Evolutionary conservation across 2,329 filamentous ascomycete genomes (phyloP), one percentile per base, ranked within the genome.

Genomic region (Tolypocladium nubicola): DNA sequence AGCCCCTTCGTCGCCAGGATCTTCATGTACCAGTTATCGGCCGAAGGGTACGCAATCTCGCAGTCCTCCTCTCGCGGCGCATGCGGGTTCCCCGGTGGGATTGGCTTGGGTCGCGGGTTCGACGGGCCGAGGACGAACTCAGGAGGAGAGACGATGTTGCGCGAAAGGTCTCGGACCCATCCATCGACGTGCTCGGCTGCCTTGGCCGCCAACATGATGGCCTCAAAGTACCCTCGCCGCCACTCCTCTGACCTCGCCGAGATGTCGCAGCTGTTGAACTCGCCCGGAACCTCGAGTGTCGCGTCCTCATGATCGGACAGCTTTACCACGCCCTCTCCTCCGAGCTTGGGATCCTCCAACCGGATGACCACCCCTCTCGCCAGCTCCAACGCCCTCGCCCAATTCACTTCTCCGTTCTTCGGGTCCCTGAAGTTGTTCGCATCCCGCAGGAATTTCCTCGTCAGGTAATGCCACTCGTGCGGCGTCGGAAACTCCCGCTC

Each of bases 151-250:
- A 87, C 80, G 33, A 87, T 73, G 47, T 80, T 79, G 61, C 84
- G 79, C 10, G 80, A 86, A 50, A 73, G 83, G 70, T 96, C 90
- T 49, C 80, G 77, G 19, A 95, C 78, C 80, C 86, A 90, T 53
- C 87, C 88, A 61, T 96, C 89, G 30, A 95, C 75, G 63, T 92
- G 84, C 72, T 97, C 92, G 5, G 90, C 85, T 0, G 86, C 84
- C 62, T 83, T 83, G 0, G 87, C 92, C 59, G 84, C 83, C 13
- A 87, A 80, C 83, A 97, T 89, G 52, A 97, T 74, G 3, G 86
- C 81, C 66, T 95, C 85, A 66, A 87, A 91, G 72, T 97, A 97
- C 1, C 90, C 91, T 57, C 89, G 79, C 65, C 87, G 79, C 93
- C 92, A 97, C 54, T 87, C 79, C 71, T 95, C 90, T 61, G 85